Evolutionary conservation across 345 rosid species (phyloP), one percentile per base, ranked within the genome.

Genomic region (Hibiscus syriacus): DNA sequence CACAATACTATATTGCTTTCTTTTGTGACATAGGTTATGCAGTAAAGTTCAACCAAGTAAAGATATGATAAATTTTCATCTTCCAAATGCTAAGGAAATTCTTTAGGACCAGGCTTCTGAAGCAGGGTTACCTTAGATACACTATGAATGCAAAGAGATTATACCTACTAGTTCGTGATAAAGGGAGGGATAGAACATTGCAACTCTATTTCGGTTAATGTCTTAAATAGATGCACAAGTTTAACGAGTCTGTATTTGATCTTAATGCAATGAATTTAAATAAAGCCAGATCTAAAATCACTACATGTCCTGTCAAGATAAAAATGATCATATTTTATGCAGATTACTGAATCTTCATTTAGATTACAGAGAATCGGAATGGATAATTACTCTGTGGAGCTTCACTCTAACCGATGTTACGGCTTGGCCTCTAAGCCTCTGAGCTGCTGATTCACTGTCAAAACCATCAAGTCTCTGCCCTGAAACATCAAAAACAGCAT

Each of bases 391-490:
- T 54, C 71, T 82, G 67, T 82, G 87, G 30, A 92, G 69, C 82
- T 89, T 92, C 52, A 92, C 80, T 20, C 81, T 85, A 34, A 92
- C 96, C 1, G 82, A 79, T 63, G 98, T 89, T 72, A 95, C 98
- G 34, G 80, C 92, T 54, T 74, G 75, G 64, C 98, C 98, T 79
- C 98, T 88, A 55, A 92, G 96, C 78, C 81, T 92, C 77, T 72
- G 86, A 2, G 98, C 96, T 49, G 94, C 98, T 39, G 79, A 82
- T 85, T 92, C 98, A 64, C 98, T 80, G 43, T 69, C 87, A 43
- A 85, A 13, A 38, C 91, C 95, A 74, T 81, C 84, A 61, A 92
- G 78, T 68, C 68, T 84, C 80, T 92, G 85, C 50, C 96, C 98
- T 92, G 78, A 67, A 66, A 55, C 56, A 36, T 34, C 71, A 79